Base-by-base conservation (phyloP, 805 yeast species). In the Saccharomyces eubayanus region DNA sequence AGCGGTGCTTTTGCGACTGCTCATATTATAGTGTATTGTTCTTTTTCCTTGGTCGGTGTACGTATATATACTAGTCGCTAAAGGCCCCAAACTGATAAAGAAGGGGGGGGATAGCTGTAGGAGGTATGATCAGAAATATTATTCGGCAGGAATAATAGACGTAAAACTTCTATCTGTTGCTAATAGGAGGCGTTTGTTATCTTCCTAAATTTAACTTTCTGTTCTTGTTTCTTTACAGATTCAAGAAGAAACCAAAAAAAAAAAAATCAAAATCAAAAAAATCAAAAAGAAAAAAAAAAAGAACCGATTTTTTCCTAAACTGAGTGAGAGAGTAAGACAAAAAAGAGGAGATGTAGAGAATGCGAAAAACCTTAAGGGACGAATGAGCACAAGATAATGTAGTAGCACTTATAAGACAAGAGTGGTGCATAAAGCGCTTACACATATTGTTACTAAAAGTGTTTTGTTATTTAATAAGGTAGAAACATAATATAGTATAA, bases 1-100 rank as follows among this genome's bases (percentile, higher is more conserved):
- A 29, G 92, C 90, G 30, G 85, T 78, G 63, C 77, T 79, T 55
- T 68, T 70, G 46, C 69, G 68, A 49, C 62, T 62, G 51, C 64
- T 62, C 70, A 67, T 67, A 2, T 21, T 54, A 28, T 14, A 43
- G 20, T 45, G 20, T 31, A 24, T 36, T 36, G 43, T 28, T 28
- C 30, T 51, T 29, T n/a, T 48, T 36, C n/a, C 20, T 36, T n/a
- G 31, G 47, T 46, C 45, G 31, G 30, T 51, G 47, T 47, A 31
- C 36, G 12, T 43, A 31, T 9, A 16, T 20, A 16, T 36, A 36
- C 6, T 11, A 31, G 20, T 27, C 29, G 40, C 43, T 36, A 36
- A 27, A 16, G n/a, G 41, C 27, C 16, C 31, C 30, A 29, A 16
- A 2, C 8, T 4, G 16, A 16, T 36, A 9, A 36, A 36, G 24